Evolutionary conservation across 1,139 yeast species (phyloP).

Genomic region (Nakaseomyces uthaithaninus): DNA sequence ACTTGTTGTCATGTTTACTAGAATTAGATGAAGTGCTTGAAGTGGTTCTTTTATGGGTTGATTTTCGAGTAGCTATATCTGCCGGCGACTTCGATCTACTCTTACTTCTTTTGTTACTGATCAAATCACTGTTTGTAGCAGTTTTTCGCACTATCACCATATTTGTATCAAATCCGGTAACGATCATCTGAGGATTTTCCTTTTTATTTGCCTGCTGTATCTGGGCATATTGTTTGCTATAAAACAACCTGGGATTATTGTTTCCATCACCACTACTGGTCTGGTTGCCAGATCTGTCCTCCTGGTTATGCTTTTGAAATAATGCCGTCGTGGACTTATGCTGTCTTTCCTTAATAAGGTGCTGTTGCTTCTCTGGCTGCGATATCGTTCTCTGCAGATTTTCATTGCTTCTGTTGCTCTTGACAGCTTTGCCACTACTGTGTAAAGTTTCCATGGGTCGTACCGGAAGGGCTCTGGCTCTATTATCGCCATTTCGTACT

Average conservation of each 20-base stretch:
- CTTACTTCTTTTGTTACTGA: slow-evolving; percentile 1
- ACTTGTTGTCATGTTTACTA: background rate
- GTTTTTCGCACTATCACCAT: slow-evolving; percentile 15
- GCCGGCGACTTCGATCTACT: slow-evolving; percentile 7
- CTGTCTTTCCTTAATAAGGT: slow-evolving; percentile 2
- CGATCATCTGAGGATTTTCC: slow-evolving; percentile 20
- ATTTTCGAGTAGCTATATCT: slow-evolving; percentile 2
- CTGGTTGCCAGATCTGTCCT: slow-evolving; percentile 6
- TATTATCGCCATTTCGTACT: background rate
- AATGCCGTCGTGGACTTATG: slow-evolving; percentile 10
- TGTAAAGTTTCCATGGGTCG: slow-evolving; percentile 3
- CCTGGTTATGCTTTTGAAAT: slow-evolving; percentile 9
- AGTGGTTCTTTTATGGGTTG: slow-evolving; percentile 3
- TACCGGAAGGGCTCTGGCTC: background rate
- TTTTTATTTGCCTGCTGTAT: slow-evolving; percentile 9
- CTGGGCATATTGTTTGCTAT: slow-evolving; percentile 1
- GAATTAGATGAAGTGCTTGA: background rate
- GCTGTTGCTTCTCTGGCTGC: background rate
- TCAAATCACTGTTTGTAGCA: background rate
- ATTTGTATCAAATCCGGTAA: slow-evolving; percentile 24
- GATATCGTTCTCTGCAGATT: background rate
- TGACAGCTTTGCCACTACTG: background rate
- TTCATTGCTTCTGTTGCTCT: background rate
- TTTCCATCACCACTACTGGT: slow-evolving; percentile 4
- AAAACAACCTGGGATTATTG: slow-evolving; percentile 2